These are phyloP conservation scores for Diplocarpon mali DNA, from an alignment of 2,329 filamentous ascomycete genomes.

Conservation along the genomic window DNA sequence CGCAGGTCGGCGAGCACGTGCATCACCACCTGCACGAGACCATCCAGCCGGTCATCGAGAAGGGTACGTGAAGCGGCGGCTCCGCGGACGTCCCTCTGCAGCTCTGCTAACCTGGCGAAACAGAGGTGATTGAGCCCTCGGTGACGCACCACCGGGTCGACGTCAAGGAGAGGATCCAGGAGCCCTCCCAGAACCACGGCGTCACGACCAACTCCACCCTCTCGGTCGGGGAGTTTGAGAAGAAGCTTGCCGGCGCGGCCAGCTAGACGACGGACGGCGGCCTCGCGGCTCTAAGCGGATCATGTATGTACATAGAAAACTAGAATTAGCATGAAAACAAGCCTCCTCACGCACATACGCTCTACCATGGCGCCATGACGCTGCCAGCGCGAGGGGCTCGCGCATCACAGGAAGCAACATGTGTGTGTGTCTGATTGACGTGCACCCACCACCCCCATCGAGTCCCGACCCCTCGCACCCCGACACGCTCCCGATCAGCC, in stretches of 20 bases:
- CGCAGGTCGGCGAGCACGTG: constrained; percentile 46
- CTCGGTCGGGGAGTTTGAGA: constrained; percentile 42
- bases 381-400: too few relatives aligned
- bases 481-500: too few relatives aligned
- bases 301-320: too few relatives aligned
- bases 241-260: constrained; percentile 10
- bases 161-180: constrained; percentile 60
- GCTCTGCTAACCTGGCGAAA: constrained; percentile 3
- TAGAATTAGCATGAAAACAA: too few relatives aligned
- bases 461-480: too few relatives aligned
- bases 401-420: too few relatives aligned
- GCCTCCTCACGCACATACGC: too few relatives aligned
- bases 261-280: background rate
- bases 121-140: constrained; percentile 50
- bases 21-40: constrained; percentile 39
- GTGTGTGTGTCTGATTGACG: too few relatives aligned
- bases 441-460: too few relatives aligned
- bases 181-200: constrained; percentile 50
- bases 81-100: background rate
- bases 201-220: constrained; percentile 52
- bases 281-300: too few relatives aligned
- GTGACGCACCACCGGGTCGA: constrained; percentile 60
- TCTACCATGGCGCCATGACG: too few relatives aligned
- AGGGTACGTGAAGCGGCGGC: too few relatives aligned
- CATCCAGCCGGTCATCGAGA: constrained; percentile 58